Percentiles rank a stretch among this genome's conserved stretches.
Evolutionary conservation across 2,329 filamentous ascomycete genomes (phyloP).

Genomic region (Pseudogymnoascus sp.): DNA sequence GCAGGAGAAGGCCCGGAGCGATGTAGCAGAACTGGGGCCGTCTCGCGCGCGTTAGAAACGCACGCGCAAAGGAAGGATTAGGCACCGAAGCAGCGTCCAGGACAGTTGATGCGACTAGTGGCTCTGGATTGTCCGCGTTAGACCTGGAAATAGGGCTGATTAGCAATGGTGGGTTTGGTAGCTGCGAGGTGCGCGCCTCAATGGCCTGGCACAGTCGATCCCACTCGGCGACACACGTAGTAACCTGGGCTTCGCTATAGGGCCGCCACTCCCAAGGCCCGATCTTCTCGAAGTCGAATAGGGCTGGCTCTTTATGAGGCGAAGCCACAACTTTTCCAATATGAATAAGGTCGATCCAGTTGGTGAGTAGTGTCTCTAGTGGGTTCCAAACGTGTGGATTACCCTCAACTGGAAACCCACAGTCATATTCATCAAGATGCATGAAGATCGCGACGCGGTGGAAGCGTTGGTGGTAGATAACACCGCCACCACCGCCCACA

Average conservation of each 20-base stretch:
- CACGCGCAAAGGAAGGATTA: neutral
- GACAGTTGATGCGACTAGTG: neutral
- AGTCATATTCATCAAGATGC: slow-evolving; percentile 16
- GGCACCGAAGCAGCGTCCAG: neutral
- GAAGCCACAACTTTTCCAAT: slow-evolving; percentile 19
- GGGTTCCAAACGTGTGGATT: slow-evolving; percentile 23
- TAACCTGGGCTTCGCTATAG: slow-evolving; percentile 29
- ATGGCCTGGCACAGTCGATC: slow-evolving; percentile 26
- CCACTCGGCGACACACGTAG: slow-evolving; percentile 23
- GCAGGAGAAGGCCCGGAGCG: neutral
- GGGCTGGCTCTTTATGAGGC: slow-evolving; percentile 17
- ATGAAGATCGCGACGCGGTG: slow-evolving; percentile 19
- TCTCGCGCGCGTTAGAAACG: neutral
- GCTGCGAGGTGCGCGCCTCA: slow-evolving; percentile 25
- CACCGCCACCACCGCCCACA: slow-evolving; percentile 24
- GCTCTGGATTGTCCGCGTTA: neutral
- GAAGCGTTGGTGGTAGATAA: slow-evolving; percentile 27
- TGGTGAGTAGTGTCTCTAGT: slow-evolving; percentile 23
- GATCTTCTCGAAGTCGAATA: slow-evolving; percentile 20
- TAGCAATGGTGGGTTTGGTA: neutral
- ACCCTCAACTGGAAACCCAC: slow-evolving; percentile 19
- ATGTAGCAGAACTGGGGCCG: neutral
- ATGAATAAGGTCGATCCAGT: slow-evolving; percentile 25
- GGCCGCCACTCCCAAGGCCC: slow-evolving; percentile 29
- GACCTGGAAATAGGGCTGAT: neutral